Base-by-base conservation (phyloP, 1,139 yeast species). In the Blastobotrys proliferans region DNA sequence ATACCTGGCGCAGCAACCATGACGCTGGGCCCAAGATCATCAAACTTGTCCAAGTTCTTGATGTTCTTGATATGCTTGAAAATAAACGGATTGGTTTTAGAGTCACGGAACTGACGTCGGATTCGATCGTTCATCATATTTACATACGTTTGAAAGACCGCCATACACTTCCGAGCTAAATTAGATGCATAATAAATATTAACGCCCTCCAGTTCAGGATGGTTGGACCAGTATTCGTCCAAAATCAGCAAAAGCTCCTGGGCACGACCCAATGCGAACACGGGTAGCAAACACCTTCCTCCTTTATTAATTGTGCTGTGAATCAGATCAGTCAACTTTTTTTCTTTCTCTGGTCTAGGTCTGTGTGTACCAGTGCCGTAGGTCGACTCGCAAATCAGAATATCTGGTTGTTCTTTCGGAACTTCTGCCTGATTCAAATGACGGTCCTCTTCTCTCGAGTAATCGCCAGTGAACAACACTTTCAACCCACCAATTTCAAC, bases 341-440 rank as follows among this genome's bases (percentile, higher is more conserved):
- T 71, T 61, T 92, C 98, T 61, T 92, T 83, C 49, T 86, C 95
- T 18, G 76, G 64, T 51, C 97, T 71, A 2, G 97, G 95, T 60
- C 88, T 95, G 60, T 90, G 96, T 0, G 96, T 87, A 40, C 97
- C 97, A 0, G 98, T 94, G 41, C 98, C 99, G 62, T 90, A 92
- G 0, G 99, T 92, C 3, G 97, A 85, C 63, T 92, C 99, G 1
- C 95, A 84, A 54, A 92, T 90, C 39, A 94, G 70, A 35, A 92
- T 76, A 64, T 94, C 97, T 0, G 98, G 97, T 50, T 83, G 75
- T 28, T 75, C 73, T 1, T 94, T 86, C 0, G 99, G 99, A 1
- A 92, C 81, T 63, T 94, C 98, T 0, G 98, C 99, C 4, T 90
- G 81, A 57, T 88, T 92, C 57, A 92, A 76, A 68, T 92, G 99